Conservation (phyloP, 1,139 yeast species). For the Candida neerlandica region DNA sequence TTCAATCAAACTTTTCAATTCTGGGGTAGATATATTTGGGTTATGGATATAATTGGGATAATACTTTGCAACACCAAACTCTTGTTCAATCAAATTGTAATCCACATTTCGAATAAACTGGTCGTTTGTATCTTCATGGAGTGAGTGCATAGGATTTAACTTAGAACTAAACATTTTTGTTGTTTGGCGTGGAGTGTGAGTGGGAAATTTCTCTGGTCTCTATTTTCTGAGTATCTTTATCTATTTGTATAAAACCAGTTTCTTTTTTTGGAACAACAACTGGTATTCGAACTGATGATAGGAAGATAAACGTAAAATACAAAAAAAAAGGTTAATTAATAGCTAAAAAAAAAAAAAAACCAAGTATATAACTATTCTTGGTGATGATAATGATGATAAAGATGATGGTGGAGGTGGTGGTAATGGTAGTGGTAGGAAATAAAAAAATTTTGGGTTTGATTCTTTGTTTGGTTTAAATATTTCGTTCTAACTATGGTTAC, state of each 20-base stretch:
- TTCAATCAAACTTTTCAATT: constrained; percentile 33
- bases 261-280: not conserved
- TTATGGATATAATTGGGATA: constrained; percentile 46
- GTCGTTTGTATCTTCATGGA: not conserved
- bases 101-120: constrained; percentile 18
- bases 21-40: constrained; percentile 40
- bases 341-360: not conserved
- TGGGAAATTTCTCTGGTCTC: not conserved
- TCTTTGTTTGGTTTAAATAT: constrained; percentile 4
- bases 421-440: too few species aligned
- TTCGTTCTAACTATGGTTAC: not conserved
- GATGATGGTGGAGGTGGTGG: too few species aligned
- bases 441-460: constrained; percentile 1
- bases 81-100: constrained; percentile 40
- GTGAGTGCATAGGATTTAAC: constrained; percentile 1
- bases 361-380: too few species aligned
- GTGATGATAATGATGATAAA: too few species aligned
- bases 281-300: not conserved
- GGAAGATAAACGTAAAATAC: not conserved
- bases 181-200: too few species aligned
- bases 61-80: constrained; percentile 41
- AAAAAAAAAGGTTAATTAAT: not conserved
- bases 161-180: not conserved
- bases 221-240: too few species aligned
- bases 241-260: too few species aligned